These are phyloP conservation scores for Hypoxylon crocopeplum DNA, from an alignment of 495 filamentous ascomycete species.

Conservation along the genomic window DNA sequence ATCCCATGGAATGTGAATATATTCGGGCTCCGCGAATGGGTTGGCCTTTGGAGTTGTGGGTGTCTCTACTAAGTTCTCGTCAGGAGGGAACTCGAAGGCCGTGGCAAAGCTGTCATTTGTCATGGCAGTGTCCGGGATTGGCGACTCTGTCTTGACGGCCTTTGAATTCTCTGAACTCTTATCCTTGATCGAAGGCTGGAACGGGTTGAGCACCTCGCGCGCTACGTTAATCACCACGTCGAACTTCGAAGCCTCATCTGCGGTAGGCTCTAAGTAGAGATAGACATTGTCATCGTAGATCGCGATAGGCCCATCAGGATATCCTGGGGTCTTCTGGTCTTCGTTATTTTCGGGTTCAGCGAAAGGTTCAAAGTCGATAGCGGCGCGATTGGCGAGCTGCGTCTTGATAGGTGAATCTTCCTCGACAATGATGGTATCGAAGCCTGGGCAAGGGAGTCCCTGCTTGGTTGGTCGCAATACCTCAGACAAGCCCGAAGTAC, in stretches of 20 bases:
- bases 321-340: slow-evolving; percentile 88
- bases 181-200: slow-evolving; percentile 54
- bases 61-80: slow-evolving; percentile 44
- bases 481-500: slow-evolving; percentile 55
- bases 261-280: slow-evolving; percentile 88
- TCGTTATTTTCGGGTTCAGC: slow-evolving; percentile 62
- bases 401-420: slow-evolving; percentile 78
- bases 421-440: slow-evolving; percentile 64
- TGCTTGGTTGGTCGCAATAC: slow-evolving; percentile 55
- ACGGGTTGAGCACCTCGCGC: slow-evolving; percentile 91
- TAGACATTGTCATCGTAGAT: slow-evolving; percentile 95
- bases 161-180: slow-evolving; percentile 42
- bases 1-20: slow-evolving; percentile 96
- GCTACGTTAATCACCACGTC: slow-evolving; percentile 96
- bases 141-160: slow-evolving; percentile 36
- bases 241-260: slow-evolving; percentile 82
- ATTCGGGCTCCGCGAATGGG: slow-evolving; percentile 74
- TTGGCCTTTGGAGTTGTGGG: slow-evolving; percentile 66
- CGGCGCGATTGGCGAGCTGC: slow-evolving; percentile 59
- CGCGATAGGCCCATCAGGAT: slow-evolving; percentile 88
- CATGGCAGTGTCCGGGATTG: slow-evolving; percentile 72
- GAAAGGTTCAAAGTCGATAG: slow-evolving; percentile 59
- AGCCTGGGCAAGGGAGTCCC: slow-evolving; percentile 31
- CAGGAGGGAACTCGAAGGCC: slow-evolving; percentile 66
- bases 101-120: slow-evolving; percentile 75